Conservation (phyloP, 2,329 filamentous ascomycete species). For the Orbilia oligospora region DNA sequence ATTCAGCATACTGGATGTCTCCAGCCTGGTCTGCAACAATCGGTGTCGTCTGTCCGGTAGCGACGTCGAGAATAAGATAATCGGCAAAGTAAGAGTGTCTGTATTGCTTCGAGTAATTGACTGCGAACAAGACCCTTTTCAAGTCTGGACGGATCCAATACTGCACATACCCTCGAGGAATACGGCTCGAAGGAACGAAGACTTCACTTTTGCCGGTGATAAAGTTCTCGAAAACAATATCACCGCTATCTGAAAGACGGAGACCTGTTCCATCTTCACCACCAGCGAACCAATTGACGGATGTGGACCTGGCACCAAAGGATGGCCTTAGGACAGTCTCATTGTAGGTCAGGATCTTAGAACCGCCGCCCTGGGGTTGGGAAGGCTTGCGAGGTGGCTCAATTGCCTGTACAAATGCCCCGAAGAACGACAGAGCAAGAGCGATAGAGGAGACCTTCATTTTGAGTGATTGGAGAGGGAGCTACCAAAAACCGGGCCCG, state of each 20-base stretch:
- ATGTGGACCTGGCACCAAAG: constrained; percentile 70
- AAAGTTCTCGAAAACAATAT: constrained; percentile 74
- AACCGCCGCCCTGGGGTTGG: constrained; percentile 73
- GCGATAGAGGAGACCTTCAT: constrained; percentile 52
- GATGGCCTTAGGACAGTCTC: constrained; percentile 71
- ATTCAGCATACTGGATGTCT: constrained; percentile 78
- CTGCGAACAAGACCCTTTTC: constrained; percentile 74
- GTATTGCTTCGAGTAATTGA: constrained; percentile 79
- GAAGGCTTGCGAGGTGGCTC: constrained; percentile 72
- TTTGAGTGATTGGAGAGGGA: constrained; percentile 71
- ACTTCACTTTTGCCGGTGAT: constrained; percentile 73
- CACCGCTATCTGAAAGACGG: constrained; percentile 68
- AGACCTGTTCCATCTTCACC: constrained; percentile 73
- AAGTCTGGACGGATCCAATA: constrained; percentile 76
- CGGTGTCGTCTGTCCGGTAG: constrained; percentile 72
- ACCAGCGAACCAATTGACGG: constrained; percentile 73
- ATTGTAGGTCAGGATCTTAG: constrained; percentile 74
- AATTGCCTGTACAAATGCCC: constrained; percentile 65
- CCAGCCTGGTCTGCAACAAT: constrained; percentile 74
- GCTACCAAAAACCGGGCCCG: constrained; percentile 23
- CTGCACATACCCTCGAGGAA: constrained; percentile 71
- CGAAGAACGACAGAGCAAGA: constrained; percentile 48
- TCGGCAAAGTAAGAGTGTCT: constrained; percentile 78
- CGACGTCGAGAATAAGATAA: constrained; percentile 76
- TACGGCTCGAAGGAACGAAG: constrained; percentile 73